Percentiles rank a stretch among this genome's conserved stretches.
phyloP scores from a whole-genome alignment of 148 eudicot genomes.

The Silene latifolia region DNA sequence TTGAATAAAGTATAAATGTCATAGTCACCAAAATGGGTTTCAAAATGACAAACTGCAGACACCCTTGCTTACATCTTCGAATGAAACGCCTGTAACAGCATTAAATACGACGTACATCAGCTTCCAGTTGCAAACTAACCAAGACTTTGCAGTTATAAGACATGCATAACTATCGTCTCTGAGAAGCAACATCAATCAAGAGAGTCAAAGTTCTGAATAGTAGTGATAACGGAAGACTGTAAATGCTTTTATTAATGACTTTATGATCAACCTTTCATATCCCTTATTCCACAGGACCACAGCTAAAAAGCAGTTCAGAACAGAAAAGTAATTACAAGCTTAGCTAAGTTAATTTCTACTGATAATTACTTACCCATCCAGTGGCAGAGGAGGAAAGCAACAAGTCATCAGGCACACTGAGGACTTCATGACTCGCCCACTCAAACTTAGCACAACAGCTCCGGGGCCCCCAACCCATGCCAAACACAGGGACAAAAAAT shows the following conservation, averaged over 20 bases:
- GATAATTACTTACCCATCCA: slow-evolving; percentile 77
- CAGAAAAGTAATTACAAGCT: neutral
- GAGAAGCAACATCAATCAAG: neutral
- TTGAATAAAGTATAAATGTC: slow-evolving; percentile 78
- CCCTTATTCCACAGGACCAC: neutral
- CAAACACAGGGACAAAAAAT: slow-evolving; percentile 85
- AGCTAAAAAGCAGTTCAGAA: neutral
- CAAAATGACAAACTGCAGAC: slow-evolving; percentile 95
- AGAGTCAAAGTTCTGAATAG: neutral
- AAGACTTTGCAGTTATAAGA: neutral
- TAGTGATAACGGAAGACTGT: neutral
- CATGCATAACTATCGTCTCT: neutral
- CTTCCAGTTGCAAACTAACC: neutral
- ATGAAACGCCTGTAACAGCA: slow-evolving; percentile 75
- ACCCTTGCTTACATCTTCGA: slow-evolving; percentile 95
- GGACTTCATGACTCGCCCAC: slow-evolving; percentile 82
- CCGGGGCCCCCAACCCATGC: slow-evolving; percentile 99
- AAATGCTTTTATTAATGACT: neutral
- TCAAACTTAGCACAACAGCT: slow-evolving; percentile 85
- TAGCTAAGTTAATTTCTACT: neutral
- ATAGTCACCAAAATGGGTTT: slow-evolving; percentile 81
- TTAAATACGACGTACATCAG: slow-evolving; percentile 7
- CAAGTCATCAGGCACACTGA: slow-evolving; percentile 88
- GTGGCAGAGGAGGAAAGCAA: slow-evolving; percentile 81
- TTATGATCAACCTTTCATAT: neutral